Base-by-base conservation (phyloP, 2,329 filamentous ascomycete species). In the Trichoderma citrinoviride region DNA sequence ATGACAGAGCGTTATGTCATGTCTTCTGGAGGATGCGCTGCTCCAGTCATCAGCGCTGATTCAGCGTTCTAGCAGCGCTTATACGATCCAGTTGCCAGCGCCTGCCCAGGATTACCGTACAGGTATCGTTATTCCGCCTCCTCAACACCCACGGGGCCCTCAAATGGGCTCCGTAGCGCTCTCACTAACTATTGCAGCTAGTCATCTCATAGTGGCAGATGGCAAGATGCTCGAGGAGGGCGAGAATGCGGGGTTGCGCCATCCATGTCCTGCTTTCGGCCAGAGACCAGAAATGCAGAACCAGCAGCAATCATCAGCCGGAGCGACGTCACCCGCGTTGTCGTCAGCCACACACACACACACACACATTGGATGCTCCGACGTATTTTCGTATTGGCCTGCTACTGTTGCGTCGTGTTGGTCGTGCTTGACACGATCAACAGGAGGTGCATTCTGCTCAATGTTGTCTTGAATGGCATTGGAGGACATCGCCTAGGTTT, bases 221-320 rank as follows among this genome's bases (percentile, higher is more conserved):
- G 15, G n/a, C n/a, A 43, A 15, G 21, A 40, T 61, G 57, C 27
- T 23, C 19, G 47, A 33, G 37, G 47, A 53, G 29, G 7, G 17
- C 52, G 33, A 65, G 56, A 61, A 65, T 65, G 56, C 64, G 64
- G 64, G 64, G 64, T 65, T 61, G 37, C 53, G 53, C 52, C 54
- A 15, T n/a, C 52, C 54, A 46, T 25, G 60, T 62, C 47, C 40
- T 54, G 49, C 60, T 54, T 62, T 50, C 46, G 46, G 47, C n/a
- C 47, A 33, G 40, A 29, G 29, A 7, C 41, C 55, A 57, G 46
- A 46, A 21, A 37, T 33, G 29, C 55, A 58, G n/a, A n/a, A 43
- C 27, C 41, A 17, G 19, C 49, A 33, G 37, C 23, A 53, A 41
- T 65, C 63, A 14, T 47, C 63, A 65, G 55, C 63, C 63, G 63